Evolutionary conservation across 2,329 filamentous ascomycete species (phyloP), one percentile per base, ranked within the genome.

Genomic region (Fusarium albosuccineum): DNA sequence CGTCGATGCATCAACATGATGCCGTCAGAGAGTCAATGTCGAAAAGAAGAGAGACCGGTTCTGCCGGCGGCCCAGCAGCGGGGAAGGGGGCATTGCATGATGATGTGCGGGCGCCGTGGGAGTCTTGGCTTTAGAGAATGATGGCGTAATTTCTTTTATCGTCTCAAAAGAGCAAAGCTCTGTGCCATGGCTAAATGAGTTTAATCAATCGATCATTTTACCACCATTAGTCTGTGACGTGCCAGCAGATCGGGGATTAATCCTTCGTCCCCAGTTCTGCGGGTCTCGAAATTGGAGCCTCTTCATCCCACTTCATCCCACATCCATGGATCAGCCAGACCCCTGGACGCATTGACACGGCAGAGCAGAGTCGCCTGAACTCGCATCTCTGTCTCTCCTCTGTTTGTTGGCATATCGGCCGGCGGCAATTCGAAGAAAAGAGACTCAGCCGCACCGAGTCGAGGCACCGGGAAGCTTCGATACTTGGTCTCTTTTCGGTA

Each of bases 221-320:
- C 22, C 22, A 22, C 52, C 27, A 41, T 41, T 60, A 66, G 66
- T 64, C 57, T 54, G 48, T 68, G 66, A 68, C 66, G 54, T 66
- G 40, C 66, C 58, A 56, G 30, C 46, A 63, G 70, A 68, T 70
- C 66, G 68, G 61, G 58, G 51, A 66, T 57, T 66, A 66, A 58
- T 39, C 37, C 54, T 56, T 59, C 33, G 51, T 60, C 50, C 57
- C 44, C 55, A 57, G 49, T 39, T 33, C 42, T 57, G 69, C 64
- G 67, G 57, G 64, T 71, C 64, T 53, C 16, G 37, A 33, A 68
- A 59, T 55, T 69, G 62, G 40, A 52, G 59, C 50, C 59, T 46
- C 64, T 48, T 50, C 63, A 22, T 22, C 22, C 22, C 22, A 22
- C 22, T 62, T 61, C 60, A 44, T 41, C 62, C 33, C 22, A 45